Base-by-base conservation (phyloP, 805 yeast species). In the Starmerella stellata region DNA sequence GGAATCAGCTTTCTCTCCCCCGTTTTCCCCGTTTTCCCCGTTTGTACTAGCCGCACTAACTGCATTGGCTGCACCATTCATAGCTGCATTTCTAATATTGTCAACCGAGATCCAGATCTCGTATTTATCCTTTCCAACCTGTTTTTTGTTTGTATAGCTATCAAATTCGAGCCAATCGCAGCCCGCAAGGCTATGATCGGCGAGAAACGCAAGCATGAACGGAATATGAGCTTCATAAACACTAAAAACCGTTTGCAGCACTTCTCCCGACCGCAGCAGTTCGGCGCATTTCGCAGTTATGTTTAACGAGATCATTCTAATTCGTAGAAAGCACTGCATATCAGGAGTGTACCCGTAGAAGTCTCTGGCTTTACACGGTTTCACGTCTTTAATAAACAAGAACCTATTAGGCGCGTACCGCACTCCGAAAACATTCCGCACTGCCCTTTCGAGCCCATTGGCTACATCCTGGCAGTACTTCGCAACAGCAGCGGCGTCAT, bases 171-270 rank as follows among this genome's bases (percentile, higher is more conserved):
- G 43, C 87, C 93, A 80, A 4, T 75, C 74, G 55, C 95, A 80
- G 1, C 94, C 92, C 52, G 67, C 80, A 23, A 87, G 56, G 52
- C 87, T 85, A 57, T 68, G 82, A 52, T 90, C 98, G 0, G 78
- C 64, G 21, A 81, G 55, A 51, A 87, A 82, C 52, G 90, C 95
- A 5, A 81, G 55, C 1, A 70, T 52, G 48, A 64, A 77, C 0
- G 94, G 83, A 11, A 87, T 65, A 52, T 90, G 96, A 0, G 83
- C 64, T 51, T 90, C 98, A 53, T 62, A 80, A 0, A 75, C 71
- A 34, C 73, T 75, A 13, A 60, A 45, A 1, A 50, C 41, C 17
- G 50, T 51, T 2, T 62, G 64, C 30, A 60, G 46, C 1, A 70
- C 49, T 3, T 56, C 57, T 0, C 75, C 75, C 20, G 53, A 66